phyloP scores from a whole-genome alignment of 495 filamentous ascomycete species.

The Penicillium cosmopolitanum region DNA sequence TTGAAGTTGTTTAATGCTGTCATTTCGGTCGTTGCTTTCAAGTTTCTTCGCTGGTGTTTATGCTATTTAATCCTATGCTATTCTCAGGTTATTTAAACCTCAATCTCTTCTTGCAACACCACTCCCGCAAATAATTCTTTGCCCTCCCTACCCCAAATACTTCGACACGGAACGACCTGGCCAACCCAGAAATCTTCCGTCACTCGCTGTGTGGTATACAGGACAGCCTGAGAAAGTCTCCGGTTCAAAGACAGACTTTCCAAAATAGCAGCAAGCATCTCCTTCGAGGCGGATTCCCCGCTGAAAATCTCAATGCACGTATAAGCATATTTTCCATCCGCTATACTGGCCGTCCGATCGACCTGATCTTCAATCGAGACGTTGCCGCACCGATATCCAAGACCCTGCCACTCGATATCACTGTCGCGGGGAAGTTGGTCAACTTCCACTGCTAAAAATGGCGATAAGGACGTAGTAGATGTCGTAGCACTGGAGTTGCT shows the following conservation, averaged over 20 bases:
- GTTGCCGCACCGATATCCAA: slow-evolving; percentile 41
- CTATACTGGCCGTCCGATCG: slow-evolving; percentile 28
- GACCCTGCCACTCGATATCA: slow-evolving; percentile 74
- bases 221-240: slow-evolving; percentile 31
- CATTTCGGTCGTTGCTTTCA: not conserved
- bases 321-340: slow-evolving; percentile 29
- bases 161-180: slow-evolving; percentile 52
- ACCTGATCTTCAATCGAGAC: slow-evolving; percentile 24
- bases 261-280: slow-evolving; percentile 26
- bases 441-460: slow-evolving; percentile 74
- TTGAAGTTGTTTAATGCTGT: not conserved
- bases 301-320: slow-evolving; percentile 36
- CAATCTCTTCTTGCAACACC: slow-evolving; percentile 35
- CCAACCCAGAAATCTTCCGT: slow-evolving; percentile 31
- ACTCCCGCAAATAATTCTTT: slow-evolving; percentile 41
- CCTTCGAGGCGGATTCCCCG: slow-evolving; percentile 21
- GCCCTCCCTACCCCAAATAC: slow-evolving; percentile 49
- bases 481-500: not conserved
- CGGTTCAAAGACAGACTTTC: slow-evolving; percentile 15
- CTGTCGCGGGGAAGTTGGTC: slow-evolving; percentile 68
- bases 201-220: slow-evolving; percentile 41
- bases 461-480: slow-evolving; percentile 46
- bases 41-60: not conserved
- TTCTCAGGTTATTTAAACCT: not conserved
- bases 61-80: not conserved